Evolutionary conservation across 2,329 filamentous ascomycete genomes (phyloP).

Genomic region (Alternaria brassicicola): DNA sequence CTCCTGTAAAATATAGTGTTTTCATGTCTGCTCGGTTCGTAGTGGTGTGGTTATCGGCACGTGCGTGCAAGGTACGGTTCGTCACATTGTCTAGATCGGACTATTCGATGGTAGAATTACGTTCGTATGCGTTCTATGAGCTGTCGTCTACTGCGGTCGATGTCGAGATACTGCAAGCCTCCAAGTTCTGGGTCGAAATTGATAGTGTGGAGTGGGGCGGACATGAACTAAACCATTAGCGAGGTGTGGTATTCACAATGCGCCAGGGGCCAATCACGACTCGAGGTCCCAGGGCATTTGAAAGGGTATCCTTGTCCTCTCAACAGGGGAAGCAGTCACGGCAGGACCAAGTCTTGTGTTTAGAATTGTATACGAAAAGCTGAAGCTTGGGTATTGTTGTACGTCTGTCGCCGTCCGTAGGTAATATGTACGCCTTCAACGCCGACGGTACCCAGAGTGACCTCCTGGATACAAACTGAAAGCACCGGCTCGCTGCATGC

Average conservation of each 20-base stretch:
- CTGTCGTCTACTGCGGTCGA: neutral
- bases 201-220: conserved; percentile 10
- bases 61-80: neutral
- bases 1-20: neutral
- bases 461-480: neutral
- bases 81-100: neutral
- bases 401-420: conserved; percentile 6
- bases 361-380: conserved; percentile 4
- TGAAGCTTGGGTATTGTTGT: conserved; percentile 28
- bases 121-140: neutral
- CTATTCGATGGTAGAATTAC: neutral
- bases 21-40: neutral
- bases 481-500: neutral
- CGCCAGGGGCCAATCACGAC: neutral
- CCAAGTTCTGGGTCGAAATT: conserved; percentile 2
- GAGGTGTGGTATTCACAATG: conserved; percentile 5
- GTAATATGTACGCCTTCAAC: conserved; percentile 12
- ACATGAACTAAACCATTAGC: conserved; percentile 8
- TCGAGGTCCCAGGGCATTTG: neutral
- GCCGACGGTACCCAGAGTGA: conserved; percentile 6
- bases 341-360: neutral
- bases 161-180: neutral
- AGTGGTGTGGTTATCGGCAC: neutral
- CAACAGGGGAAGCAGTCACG: neutral
- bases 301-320: neutral